Percentiles rank a stretch among this genome's conserved stretches.
phyloP scores from a whole-genome alignment of 2,329 filamentous ascomycete genomes.

The Chlorencoelia australis region DNA sequence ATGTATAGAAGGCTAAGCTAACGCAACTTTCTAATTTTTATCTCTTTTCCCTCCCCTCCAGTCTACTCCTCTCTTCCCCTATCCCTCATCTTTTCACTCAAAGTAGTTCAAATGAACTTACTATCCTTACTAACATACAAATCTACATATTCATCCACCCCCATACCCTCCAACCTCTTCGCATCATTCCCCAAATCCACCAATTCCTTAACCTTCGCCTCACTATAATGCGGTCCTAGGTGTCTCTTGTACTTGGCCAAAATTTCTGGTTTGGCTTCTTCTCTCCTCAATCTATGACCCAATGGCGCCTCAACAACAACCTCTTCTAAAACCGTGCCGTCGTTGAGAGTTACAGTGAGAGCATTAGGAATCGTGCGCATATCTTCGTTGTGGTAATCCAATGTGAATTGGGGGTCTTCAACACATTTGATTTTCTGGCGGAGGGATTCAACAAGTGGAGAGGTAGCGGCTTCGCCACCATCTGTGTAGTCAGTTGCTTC shows the following conservation, averaged over 20 bases:
- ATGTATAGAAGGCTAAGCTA: no score
- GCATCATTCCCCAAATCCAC: conserved; percentile 69
- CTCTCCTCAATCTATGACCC: conserved; percentile 79
- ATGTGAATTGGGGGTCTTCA: conserved; percentile 89
- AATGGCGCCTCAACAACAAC: conserved; percentile 89
- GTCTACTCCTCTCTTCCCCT: neutral
- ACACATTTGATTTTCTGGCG: conserved; percentile 92
- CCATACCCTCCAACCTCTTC: conserved; percentile 65
- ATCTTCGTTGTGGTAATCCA: conserved; percentile 87
- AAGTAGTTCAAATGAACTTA: conserved; percentile 38
- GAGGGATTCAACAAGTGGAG: conserved; percentile 79
- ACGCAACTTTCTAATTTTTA: no score
- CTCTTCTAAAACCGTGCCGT: conserved; percentile 85
- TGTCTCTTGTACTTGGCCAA: conserved; percentile 93
- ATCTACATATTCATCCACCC: conserved; percentile 91
- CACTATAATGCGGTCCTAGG: conserved; percentile 70
- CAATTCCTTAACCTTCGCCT: conserved; percentile 70
- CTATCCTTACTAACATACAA: conserved; percentile 58
- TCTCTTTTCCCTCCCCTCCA: no score
- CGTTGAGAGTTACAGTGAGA: conserved; percentile 86
- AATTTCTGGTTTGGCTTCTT: conserved; percentile 97
- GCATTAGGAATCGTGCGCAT: conserved; percentile 97
- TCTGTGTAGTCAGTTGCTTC: conserved; percentile 91
- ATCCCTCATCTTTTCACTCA: neutral
- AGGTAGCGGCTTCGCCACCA: conserved; percentile 83